A percentile compares a stretch with the other conserved stretches of the same genome.
phyloP scores from a whole-genome alignment of 371 early-diverging fungal genomes.

The Lichtheimia ramosa region DNA sequence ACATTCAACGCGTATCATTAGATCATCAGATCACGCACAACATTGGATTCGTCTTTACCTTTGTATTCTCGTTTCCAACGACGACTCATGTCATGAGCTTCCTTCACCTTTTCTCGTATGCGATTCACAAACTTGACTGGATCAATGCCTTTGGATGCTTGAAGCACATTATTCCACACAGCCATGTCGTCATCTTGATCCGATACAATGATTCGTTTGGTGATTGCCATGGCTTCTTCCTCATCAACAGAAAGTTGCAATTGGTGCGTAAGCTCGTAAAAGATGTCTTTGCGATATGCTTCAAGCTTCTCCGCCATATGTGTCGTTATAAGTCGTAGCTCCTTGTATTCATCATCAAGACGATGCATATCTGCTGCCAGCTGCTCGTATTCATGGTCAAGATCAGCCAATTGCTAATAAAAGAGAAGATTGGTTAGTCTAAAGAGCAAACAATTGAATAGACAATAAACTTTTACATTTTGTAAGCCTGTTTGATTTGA shows the following conservation, averaged over 20 bases:
- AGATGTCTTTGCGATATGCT: constrained; percentile 29
- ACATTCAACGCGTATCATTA: not conserved
- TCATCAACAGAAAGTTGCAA: constrained; percentile 46
- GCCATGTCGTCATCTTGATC: constrained; percentile 30
- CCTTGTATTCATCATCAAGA: constrained; percentile 28
- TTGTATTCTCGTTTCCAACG: constrained; percentile 42
- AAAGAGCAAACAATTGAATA: not conserved
- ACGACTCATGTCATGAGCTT: constrained; percentile 44
- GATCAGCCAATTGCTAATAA: constrained; percentile 8
- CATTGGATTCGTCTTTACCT: not conserved
- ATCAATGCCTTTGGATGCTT: constrained; percentile 26
- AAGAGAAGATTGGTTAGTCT: not conserved
- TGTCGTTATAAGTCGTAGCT: constrained; percentile 25
- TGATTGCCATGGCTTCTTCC: constrained; percentile 31
- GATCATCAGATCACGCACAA: not conserved
- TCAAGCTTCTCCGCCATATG: constrained; percentile 45
- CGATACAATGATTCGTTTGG: constrained; percentile 23
- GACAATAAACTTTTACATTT: not conserved
- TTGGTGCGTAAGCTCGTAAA: constrained; percentile 39
- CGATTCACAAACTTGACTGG: constrained; percentile 29
- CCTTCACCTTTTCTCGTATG: constrained; percentile 45
- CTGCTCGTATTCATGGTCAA: constrained; percentile 20
- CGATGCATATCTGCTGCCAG: constrained; percentile 15
- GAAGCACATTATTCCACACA: constrained; percentile 38
- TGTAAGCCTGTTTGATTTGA: not conserved